Base-by-base conservation (phyloP, 179 eudicot genomes). In the Camellia oleifera region DNA sequence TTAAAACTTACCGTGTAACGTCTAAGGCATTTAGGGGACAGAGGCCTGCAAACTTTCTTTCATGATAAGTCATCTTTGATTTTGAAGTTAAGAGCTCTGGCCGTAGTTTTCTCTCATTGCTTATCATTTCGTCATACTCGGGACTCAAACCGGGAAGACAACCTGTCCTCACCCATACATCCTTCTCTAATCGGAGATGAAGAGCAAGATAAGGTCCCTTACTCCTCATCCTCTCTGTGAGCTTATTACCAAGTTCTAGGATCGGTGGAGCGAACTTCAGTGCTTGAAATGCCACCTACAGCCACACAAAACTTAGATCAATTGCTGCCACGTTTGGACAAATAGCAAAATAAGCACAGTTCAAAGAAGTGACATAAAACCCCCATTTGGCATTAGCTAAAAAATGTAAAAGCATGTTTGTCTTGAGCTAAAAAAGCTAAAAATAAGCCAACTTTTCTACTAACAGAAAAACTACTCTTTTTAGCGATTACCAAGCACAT, bases 101-200 rank as follows among this genome's bases (percentile, higher is more conserved):
- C 50, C 89, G 88, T 14, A 77, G 85, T 76, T 81, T 87, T 79
- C 99, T 87, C 83, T 96, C 98, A 3, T 82, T 85, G 68, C 78
- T 79, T 50, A 96, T 89, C 65, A 94, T 86, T 20, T 92, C 90
- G 68, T 96, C 98, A 61, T 84, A 91, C 53, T 92, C 90, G 12
- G 71, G 82, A 71, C 80, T 92, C 81, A 94, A 83, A 11, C 99
- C 98, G 0, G 99, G 97, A 78, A 91, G 92, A 78, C 99, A 96
- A 52, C 99, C 99, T 1, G 99, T 96, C 78, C 99, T 96, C 74
- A 92, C 90, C 99, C 99, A 94, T 7, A 96, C 98, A 86, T 96
- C 99, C 79, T 88, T 91, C 85, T 96, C 99, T 94, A 96, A 82
- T 46, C 99, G 88, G 32, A 96, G 74, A 86, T 96, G 99, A 20